Evolutionary conservation across 2,329 filamentous ascomycete species (phyloP).

Genomic region (Fusarium drepaniforme): DNA sequence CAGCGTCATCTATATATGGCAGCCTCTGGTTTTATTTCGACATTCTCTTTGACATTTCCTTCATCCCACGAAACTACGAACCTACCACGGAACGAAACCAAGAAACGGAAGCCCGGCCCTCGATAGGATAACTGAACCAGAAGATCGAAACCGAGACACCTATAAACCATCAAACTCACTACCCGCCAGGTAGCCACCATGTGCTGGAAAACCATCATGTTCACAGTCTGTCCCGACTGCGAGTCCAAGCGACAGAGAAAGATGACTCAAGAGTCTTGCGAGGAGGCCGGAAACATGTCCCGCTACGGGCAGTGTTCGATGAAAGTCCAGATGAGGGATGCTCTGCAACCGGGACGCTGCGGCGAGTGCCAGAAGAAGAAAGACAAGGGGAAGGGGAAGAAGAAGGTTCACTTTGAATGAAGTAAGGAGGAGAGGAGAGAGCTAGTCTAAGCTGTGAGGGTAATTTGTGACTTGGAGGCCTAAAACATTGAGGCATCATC

Average conservation of each 20-base stretch:
- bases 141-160: too few relatives aligned
- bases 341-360: not conserved
- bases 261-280: not conserved
- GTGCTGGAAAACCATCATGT: constrained; percentile 6
- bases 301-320: not conserved
- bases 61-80: not conserved
- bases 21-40: not conserved
- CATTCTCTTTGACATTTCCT: not conserved
- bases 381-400: not conserved
- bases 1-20: not conserved
- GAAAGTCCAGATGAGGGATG: not conserved
- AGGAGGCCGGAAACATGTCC: not conserved
- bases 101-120: too few relatives aligned
- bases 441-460: not conserved
- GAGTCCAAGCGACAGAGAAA: not conserved
- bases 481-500: not conserved
- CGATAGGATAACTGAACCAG: too few relatives aligned
- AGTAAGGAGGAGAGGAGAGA: not conserved
- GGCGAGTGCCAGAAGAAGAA: not conserved
- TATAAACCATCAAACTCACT: not conserved
- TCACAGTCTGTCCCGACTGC: not conserved
- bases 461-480: not conserved
- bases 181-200: not conserved
- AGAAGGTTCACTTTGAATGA: not conserved
- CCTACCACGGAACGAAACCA: not conserved